Percentiles rank a stretch among this genome's conserved stretches.
Evolutionary conservation across 306 rosid genomes (phyloP).

Genomic region (Cercis canadensis): DNA sequence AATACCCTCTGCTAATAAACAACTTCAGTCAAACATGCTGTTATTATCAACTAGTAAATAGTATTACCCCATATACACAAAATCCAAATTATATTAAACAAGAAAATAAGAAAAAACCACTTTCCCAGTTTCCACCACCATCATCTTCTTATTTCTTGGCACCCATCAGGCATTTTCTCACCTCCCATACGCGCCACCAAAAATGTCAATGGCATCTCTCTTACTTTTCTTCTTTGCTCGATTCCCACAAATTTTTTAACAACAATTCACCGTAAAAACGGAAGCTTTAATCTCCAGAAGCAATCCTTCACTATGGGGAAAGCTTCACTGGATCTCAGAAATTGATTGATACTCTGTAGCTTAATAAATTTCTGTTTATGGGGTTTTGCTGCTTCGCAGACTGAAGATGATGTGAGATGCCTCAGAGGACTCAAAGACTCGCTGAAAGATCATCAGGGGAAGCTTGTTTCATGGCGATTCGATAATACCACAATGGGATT

Average conservation of each 20-base stretch:
- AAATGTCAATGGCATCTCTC: neutral
- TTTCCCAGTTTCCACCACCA: too few relatives aligned
- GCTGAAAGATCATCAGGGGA: conserved; percentile 42
- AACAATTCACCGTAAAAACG: conserved; percentile 30
- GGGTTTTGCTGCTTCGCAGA: conserved; percentile 36
- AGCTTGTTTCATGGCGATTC: conserved; percentile 63
- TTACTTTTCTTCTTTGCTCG: neutral
- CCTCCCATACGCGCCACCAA: too few relatives aligned
- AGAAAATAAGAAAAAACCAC: too few relatives aligned
- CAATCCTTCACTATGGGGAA: neutral
- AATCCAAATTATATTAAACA: too few relatives aligned
- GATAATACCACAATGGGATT: conserved; percentile 59
- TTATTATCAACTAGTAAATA: too few relatives aligned
- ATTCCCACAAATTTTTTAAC: neutral
- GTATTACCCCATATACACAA: too few relatives aligned
- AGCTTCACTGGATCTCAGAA: conserved; percentile 9
- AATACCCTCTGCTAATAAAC: too few relatives aligned
- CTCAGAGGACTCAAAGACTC: conserved; percentile 54
- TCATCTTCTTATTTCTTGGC: too few relatives aligned
- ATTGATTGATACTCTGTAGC: neutral
- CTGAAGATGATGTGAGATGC: conserved; percentile 66
- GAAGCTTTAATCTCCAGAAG: conserved; percentile 27
- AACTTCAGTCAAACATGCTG: too few relatives aligned
- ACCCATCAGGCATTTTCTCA: too few relatives aligned
- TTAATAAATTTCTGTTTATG: conserved; percentile 3